phyloP scores from a whole-genome alignment of 176 grass and related monocot genomes.

The Calamus simplicifolius region DNA sequence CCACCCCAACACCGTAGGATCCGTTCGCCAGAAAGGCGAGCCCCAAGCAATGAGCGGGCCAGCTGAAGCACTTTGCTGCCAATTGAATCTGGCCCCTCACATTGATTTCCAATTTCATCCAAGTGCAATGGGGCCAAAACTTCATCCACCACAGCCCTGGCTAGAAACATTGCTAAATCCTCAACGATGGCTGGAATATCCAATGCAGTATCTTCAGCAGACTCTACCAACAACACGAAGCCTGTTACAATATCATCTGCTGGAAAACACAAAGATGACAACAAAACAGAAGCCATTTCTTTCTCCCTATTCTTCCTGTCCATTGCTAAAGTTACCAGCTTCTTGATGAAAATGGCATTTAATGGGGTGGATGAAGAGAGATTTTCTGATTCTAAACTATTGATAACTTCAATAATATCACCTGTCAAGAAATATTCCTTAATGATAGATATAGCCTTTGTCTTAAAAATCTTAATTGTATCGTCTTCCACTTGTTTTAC shows the following conservation, averaged over 20 bases:
- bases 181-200: constrained; percentile 58
- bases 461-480: constrained; percentile 31
- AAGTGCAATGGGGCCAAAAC: constrained; percentile 60
- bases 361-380: constrained; percentile 17
- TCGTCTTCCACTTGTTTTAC: constrained; percentile 29
- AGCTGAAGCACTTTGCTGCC: constrained; percentile 36
- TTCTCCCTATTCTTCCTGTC: constrained; percentile 73
- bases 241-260: constrained; percentile 50
- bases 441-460: constrained; percentile 15
- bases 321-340: constrained; percentile 52
- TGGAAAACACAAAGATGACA: constrained; percentile 57
- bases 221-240: constrained; percentile 50
- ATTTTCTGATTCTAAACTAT: constrained; percentile 36
- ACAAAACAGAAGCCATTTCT: constrained; percentile 64
- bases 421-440: constrained; percentile 53
- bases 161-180: constrained; percentile 69
- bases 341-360: constrained; percentile 61
- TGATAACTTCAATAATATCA: constrained; percentile 32
- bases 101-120: constrained; percentile 24
- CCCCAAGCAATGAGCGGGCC: constrained; percentile 36
- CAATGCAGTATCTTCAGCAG: constrained; percentile 61
- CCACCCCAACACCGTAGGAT: constrained; percentile 79
- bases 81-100: not conserved
- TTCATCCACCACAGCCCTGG: constrained; percentile 63
- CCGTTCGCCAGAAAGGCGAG: constrained; percentile 57